Conservation (phyloP, 2,329 filamentous ascomycete genomes). For the Decorospora gaudefroyi region DNA sequence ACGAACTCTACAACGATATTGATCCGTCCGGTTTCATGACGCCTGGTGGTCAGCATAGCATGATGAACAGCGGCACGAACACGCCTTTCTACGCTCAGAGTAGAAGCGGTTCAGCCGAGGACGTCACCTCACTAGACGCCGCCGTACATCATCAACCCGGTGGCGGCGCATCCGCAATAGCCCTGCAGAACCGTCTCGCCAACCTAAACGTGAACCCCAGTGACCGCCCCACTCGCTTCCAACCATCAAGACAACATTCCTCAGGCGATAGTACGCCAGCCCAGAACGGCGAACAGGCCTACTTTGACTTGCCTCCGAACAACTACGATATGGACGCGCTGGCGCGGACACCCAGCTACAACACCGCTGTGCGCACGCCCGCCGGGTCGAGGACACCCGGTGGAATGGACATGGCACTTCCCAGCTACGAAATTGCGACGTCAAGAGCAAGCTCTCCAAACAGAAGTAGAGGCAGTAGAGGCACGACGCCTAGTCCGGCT, state of each 20-base stretch:
- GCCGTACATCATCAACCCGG: constrained; percentile 38
- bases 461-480: constrained; percentile 36
- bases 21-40: constrained; percentile 82
- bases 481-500: constrained; percentile 42
- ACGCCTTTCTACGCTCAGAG: constrained; percentile 76
- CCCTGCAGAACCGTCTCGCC: constrained; percentile 70
- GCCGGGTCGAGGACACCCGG: constrained; percentile 49
- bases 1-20: constrained; percentile 87
- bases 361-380: constrained; percentile 55
- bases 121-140: constrained; percentile 65
- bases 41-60: constrained; percentile 65
- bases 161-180: constrained; percentile 58
- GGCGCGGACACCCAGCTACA: constrained; percentile 57
- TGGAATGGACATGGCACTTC: constrained; percentile 46
- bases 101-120: constrained; percentile 78
- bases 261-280: constrained; percentile 46
- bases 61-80: constrained; percentile 60
- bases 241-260: constrained; percentile 36
- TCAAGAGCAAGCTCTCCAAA: constrained; percentile 50
- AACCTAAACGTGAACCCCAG: constrained; percentile 53
- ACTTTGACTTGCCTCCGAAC: constrained; percentile 27
- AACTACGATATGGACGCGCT: constrained; percentile 53
- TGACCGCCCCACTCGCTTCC: constrained; percentile 37
- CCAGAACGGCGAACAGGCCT: constrained; percentile 29
- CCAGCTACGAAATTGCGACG: constrained; percentile 54